Evolutionary conservation across 768 basidiomycete genomes (phyloP), one percentile per base, ranked within the genome.

Genomic region (Mycena rebaudengoi): DNA sequence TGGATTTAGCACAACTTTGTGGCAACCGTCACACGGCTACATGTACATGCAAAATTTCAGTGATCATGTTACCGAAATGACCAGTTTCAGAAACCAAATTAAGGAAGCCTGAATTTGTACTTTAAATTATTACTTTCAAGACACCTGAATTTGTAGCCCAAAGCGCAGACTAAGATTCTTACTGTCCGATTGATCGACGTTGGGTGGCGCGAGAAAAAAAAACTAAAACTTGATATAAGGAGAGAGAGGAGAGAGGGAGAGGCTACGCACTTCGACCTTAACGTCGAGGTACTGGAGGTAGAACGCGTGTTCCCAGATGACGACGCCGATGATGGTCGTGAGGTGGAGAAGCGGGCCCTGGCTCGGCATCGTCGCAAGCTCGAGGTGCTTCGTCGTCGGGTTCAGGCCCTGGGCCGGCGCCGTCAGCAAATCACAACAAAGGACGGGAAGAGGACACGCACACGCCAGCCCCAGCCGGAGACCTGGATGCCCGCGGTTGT

Each of bases 221-320:
- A n/a, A n/a, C n/a, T n/a, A n/a, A n/a, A n/a, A n/a, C n/a, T n/a
- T n/a, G n/a, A 33, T 16, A 25, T 41, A 59, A 66, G 33, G 16
- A 33, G 49, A 44, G 43, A 33, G 20, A n/a, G n/a, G n/a, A n/a
- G 48, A 25, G 49, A 6, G 40, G 21, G 44, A 60, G 60, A 26
- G 41, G 8, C 86, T 7, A 60, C 95, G 76, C 73, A 96, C 95
- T 70, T 97, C 92, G 61, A 79, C 88, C 86, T 97, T 97, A 74
- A 95, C 94, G 79, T 97, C 97, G 78, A 91, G 87, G 82, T 98
- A 98, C 77, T 98, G 95, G 70, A 97, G 86, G 82, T 97, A 98
- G 83, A 95, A 68, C 11, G 66, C 66, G 41, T 68, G 66, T 55
- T 68, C 66, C 66, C 66, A 68, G 45, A 68, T 68, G 52, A 64